These are phyloP conservation scores for Crithidia sp. DNA, from an alignment of 208 protist species.

Conservation along the genomic window DNA sequence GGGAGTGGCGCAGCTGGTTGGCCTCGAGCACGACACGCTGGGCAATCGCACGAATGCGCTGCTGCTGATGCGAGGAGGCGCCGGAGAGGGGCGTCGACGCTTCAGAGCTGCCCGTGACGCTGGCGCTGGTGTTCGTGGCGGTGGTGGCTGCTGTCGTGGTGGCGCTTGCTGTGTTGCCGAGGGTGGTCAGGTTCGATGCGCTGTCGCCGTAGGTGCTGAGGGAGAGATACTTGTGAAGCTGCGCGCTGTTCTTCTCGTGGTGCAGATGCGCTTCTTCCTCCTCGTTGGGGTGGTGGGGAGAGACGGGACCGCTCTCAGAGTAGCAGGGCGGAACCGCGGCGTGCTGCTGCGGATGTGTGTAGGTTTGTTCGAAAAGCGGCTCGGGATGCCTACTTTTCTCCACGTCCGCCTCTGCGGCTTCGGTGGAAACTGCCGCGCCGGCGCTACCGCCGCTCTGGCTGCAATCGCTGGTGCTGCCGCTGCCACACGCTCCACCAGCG, in stretches of 20 bases:
- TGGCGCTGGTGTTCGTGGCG: slow-evolving; percentile 19
- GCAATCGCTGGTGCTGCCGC: not conserved
- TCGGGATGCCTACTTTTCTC: not conserved
- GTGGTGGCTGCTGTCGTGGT: slow-evolving; percentile 11
- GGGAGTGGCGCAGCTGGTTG: slow-evolving; percentile 9
- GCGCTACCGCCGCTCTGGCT: slow-evolving; percentile 5
- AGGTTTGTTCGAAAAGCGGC: too few relatives aligned
- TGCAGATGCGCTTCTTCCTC: not conserved
- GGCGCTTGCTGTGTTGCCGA: slow-evolving; percentile 6
- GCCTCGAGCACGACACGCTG: slow-evolving; percentile 19
- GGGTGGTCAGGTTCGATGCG: slow-evolving; percentile 22
- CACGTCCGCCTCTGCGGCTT: not conserved
- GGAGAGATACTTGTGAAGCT: slow-evolving; percentile 9
- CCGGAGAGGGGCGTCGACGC: slow-evolving; percentile 34
- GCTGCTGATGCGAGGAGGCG: slow-evolving; percentile 19
- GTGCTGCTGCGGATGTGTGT: too few relatives aligned
- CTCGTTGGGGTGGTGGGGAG: not conserved
- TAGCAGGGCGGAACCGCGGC: not conserved
- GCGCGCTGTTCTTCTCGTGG: not conserved
- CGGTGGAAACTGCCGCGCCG: not conserved
- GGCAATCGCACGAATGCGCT: slow-evolving; percentile 1
- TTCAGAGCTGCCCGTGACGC: slow-evolving; percentile 23
- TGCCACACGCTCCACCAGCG: slow-evolving; percentile 5
- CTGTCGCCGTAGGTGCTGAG: slow-evolving; percentile 22
- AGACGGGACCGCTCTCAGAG: not conserved